Base-by-base conservation (phyloP, 1,284 basidiomycete species). In the Cryptococcus amylolentus region DNA sequence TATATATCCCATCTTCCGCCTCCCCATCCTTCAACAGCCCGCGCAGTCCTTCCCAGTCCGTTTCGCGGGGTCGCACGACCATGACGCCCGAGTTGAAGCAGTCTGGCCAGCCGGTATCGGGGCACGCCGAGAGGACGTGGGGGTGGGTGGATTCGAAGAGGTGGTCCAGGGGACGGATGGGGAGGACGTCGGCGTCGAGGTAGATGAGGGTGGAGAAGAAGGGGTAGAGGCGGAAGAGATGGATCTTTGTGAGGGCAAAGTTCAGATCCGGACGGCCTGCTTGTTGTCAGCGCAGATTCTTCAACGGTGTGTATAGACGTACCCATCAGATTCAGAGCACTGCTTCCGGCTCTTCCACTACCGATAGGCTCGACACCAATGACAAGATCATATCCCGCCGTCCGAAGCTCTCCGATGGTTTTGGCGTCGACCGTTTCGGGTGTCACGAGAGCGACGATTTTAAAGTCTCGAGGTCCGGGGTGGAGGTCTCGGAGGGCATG, bases 61-160 rank as follows among this genome's bases (percentile, higher is more conserved):
- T 83, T 63, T 88, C 81, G 2, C 86, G 85, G 0, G 95, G 95
- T 83, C 83, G 47, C 28, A 94, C 78, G 54, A 97, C 90, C 79
- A 98, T 84, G 47, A 98, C 86, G 42, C 95, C 95, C 26, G 93
- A 95, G 76, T 98, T 98, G 81, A 98, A 98, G 58, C 95, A 93
- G 76, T 98, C 95, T 41, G 95, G 95, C 95, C 95, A 98, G 64
- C 95, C 95, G 31, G 91, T 89, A 76, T 98, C 95, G 5, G 95
- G 91, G 16, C 86, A 88, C 10, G 95, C 95, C 43, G 93, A 88
- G 64, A 82, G 77, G 26, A 61, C 61, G 57, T 75, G 72, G n/a
- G 66, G 67, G 13, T 49, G 44, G 18, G 70, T 71, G 0, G 86
- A 82, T 27, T 81, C 80, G 75, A 97, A 94, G n/a, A 97, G 84